Percentiles rank a stretch among this genome's conserved stretches.
phyloP scores from a whole-genome alignment of 2,329 filamentous ascomycete species.

The Colletotrichum sp. region DNA sequence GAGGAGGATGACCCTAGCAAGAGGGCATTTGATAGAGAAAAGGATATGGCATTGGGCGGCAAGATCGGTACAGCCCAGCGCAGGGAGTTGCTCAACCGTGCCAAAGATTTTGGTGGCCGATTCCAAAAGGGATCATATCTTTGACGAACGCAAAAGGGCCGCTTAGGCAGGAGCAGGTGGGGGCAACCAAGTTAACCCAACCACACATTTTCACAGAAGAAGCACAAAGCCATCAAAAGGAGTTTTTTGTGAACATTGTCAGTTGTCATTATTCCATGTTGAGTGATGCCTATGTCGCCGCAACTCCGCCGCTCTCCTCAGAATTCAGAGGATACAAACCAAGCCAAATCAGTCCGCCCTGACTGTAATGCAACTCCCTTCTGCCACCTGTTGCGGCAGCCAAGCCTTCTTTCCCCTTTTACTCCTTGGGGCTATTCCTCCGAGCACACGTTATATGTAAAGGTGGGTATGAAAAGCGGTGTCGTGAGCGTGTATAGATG shows the following conservation, averaged over 20 bases:
- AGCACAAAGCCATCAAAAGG: conserved; percentile 42
- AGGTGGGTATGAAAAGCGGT: conserved; percentile 18
- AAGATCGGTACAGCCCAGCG: conserved; percentile 76
- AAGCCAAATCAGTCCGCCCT: conserved; percentile 14
- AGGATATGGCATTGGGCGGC: conserved; percentile 84
- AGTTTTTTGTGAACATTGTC: conserved; percentile 18
- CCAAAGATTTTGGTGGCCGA: conserved; percentile 79
- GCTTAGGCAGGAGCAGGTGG: neutral
- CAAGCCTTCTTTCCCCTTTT: neutral
- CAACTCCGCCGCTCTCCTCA: conserved; percentile 24
- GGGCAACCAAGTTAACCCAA: neutral
- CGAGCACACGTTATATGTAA: conserved; percentile 4
- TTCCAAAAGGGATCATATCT: conserved; percentile 79
- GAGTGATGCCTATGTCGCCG: conserved; percentile 21
- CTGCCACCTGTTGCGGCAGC: neutral
- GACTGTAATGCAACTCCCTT: neutral
- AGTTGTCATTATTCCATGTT: conserved; percentile 22
- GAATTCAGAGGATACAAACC: conserved; percentile 21
- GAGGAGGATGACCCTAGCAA: conserved; percentile 92
- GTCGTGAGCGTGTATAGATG: conserved; percentile 11
- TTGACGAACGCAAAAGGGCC: conserved; percentile 32
- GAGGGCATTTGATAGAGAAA: conserved; percentile 87
- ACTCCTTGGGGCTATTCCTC: neutral
- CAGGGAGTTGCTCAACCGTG: conserved; percentile 79
- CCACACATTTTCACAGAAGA: neutral